phyloP scores from a whole-genome alignment of 225 moss, liverwort and hornwort genomes.

The Lunularia cruciata region DNA sequence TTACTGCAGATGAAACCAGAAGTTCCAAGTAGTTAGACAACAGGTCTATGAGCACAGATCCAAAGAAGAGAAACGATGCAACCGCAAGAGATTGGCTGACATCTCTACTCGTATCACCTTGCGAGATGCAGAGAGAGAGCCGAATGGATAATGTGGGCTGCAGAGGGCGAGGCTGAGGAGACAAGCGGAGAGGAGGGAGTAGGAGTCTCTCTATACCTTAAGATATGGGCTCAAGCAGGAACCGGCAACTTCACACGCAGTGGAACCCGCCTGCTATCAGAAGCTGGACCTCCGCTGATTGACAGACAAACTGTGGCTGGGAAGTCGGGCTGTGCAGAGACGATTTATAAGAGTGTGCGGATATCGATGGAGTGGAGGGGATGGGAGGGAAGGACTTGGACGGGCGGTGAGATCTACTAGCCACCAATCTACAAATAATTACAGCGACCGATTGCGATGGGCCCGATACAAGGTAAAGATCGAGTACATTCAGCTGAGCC shows the following conservation, averaged over 20 bases:
- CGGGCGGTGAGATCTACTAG: slow-evolving; percentile 8
- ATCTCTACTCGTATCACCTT: too few species aligned
- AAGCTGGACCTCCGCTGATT: background rate
- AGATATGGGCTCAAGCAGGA: background rate
- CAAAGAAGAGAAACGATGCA: background rate
- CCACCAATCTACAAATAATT: background rate
- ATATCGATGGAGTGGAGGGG: slow-evolving; percentile 8
- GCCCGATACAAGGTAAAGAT: background rate
- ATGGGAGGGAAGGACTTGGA: background rate
- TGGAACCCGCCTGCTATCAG: too few species aligned
- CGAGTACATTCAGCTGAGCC: background rate
- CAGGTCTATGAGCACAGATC: background rate
- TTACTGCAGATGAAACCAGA: background rate
- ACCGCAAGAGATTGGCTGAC: background rate
- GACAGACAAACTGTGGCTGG: slow-evolving; percentile 3
- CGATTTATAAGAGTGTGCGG: slow-evolving; percentile 11
- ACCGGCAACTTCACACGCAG: too few species aligned
- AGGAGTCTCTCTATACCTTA: background rate
- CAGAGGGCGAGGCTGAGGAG: background rate
- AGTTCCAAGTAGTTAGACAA: background rate
- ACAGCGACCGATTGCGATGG: background rate
- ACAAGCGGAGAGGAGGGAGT: background rate
- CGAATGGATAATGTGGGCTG: too few species aligned
- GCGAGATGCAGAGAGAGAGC: too few species aligned
- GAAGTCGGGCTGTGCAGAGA: background rate